These are phyloP conservation scores for Taxawa tesnikishii DNA, from an alignment of 2,329 filamentous ascomycete genomes.

Conservation along the genomic window DNA sequence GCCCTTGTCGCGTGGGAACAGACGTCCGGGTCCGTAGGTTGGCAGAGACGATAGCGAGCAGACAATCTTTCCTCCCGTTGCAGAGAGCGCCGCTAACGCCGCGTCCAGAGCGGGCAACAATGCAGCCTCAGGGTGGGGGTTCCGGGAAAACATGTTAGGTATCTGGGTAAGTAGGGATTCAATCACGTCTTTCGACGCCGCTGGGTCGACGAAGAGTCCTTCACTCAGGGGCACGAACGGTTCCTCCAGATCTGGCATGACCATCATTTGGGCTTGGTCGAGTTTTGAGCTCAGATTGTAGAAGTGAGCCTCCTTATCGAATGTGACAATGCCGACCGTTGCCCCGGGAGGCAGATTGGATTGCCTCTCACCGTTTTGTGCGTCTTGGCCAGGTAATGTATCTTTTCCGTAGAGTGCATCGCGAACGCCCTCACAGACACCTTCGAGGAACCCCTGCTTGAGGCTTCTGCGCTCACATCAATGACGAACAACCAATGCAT, in stretches of 20 bases:
- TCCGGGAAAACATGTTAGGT: conserved; percentile 71
- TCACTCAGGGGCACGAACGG: conserved; percentile 88
- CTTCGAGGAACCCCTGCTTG: conserved; percentile 84
- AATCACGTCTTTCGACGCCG: conserved; percentile 79
- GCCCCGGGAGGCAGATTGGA: conserved; percentile 59
- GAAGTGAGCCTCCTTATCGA: conserved; percentile 93
- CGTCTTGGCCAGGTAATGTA: conserved; percentile 41
- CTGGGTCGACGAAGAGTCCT: conserved; percentile 87
- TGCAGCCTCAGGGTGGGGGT: conserved; percentile 86
- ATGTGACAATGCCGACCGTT: conserved; percentile 91
- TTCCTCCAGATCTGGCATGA: conserved; percentile 95
- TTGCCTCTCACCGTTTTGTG: conserved; percentile 28
- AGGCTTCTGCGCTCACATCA: conserved; percentile 83
- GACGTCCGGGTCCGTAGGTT: conserved; percentile 76
- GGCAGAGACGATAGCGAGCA: conserved; percentile 80
- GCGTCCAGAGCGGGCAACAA: conserved; percentile 75
- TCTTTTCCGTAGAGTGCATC: conserved; percentile 69
- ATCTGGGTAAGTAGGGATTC: conserved; percentile 73
- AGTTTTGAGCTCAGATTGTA: conserved; percentile 79
- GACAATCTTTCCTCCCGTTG: conserved; percentile 84
- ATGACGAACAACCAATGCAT: conserved; percentile 83
- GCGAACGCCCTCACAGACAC: conserved; percentile 80
- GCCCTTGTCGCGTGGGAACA: conserved; percentile 78
- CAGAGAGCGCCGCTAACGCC: conserved; percentile 68
- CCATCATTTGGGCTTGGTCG: conserved; percentile 90